phyloP scores from a whole-genome alignment of 1,284 basidiomycete genomes.

The Ganoderma multipileum region DNA sequence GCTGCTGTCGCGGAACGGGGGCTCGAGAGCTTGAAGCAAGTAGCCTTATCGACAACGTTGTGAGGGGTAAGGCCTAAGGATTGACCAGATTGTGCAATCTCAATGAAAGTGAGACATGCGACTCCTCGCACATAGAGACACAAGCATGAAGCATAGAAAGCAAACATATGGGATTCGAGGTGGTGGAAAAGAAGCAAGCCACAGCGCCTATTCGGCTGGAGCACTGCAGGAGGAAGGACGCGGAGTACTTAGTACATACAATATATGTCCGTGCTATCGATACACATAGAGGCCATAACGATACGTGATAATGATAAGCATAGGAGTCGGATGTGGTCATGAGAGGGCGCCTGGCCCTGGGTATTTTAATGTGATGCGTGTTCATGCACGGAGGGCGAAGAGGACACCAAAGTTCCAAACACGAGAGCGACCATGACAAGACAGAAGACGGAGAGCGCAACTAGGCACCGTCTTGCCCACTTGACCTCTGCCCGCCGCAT shows the following conservation, averaged over 20 bases:
- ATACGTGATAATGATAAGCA: constrained; percentile 4
- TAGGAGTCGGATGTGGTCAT: not conserved
- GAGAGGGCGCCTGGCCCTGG: not conserved
- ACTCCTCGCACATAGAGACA: not conserved
- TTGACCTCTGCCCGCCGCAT: constrained; percentile 48
- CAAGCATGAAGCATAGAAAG: not conserved
- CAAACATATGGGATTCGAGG: not conserved
- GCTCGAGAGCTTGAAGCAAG: too few relatives aligned
- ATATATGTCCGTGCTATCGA: not conserved
- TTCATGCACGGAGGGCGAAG: constrained; percentile 13
- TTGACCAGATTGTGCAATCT: too few relatives aligned
- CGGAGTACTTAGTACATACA: not conserved
- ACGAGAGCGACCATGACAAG: constrained; percentile 7
- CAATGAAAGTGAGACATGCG: too few relatives aligned
- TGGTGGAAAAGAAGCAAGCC: not conserved
- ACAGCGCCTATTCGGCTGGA: not conserved
- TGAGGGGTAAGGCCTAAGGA: too few relatives aligned
- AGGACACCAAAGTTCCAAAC: constrained; percentile 9
- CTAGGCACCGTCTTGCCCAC: constrained; percentile 50
- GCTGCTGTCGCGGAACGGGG: too few relatives aligned
- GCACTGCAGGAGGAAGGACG: not conserved
- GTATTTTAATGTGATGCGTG: not conserved
- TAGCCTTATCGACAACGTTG: too few relatives aligned
- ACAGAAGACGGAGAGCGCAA: constrained; percentile 6
- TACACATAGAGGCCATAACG: constrained; percentile 5